Percentiles rank a stretch among this genome's conserved stretches.
Conservation (phyloP, 2,329 filamentous ascomycete species). For the Aspergillus quadricinctus region DNA sequence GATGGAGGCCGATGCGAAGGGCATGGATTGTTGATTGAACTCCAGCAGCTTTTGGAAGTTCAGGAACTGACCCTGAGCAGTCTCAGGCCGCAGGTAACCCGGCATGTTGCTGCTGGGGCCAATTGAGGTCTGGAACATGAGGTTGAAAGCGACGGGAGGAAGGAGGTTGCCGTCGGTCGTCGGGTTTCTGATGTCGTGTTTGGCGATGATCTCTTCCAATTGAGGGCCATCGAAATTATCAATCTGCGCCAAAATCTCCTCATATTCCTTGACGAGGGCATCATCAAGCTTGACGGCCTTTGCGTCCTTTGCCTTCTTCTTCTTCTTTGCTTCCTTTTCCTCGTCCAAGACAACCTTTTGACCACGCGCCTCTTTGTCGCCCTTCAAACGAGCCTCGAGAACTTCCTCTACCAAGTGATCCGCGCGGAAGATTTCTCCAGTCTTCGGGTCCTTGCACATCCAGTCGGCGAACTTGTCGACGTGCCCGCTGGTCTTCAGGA, state of each 20-base stretch:
- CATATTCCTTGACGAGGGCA: slow-evolving; percentile 79
- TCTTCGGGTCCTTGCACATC: slow-evolving; percentile 99
- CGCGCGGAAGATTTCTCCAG: slow-evolving; percentile 90
- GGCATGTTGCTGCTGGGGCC: slow-evolving; percentile 84
- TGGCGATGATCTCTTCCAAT: slow-evolving; percentile 81
- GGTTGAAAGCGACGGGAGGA: slow-evolving; percentile 87
- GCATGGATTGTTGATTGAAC: slow-evolving; percentile 93
- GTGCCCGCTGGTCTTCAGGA: slow-evolving; percentile 93
- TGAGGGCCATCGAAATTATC: slow-evolving; percentile 90
- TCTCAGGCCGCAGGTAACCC: slow-evolving; percentile 87
- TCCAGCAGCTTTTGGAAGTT: slow-evolving; percentile 96
- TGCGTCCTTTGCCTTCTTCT: slow-evolving; percentile 73
- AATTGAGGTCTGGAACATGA: slow-evolving; percentile 97
- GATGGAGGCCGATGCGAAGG: slow-evolving; percentile 94
- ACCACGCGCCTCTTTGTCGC: slow-evolving; percentile 87
- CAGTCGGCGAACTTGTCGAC: slow-evolving; percentile 98
- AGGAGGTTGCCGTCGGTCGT: slow-evolving; percentile 70
- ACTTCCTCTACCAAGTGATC: slow-evolving; percentile 97
- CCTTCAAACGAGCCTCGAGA: slow-evolving; percentile 79
- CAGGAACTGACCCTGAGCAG: slow-evolving; percentile 95
- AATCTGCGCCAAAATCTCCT: slow-evolving; percentile 85
- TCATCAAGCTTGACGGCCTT: slow-evolving; percentile 84
- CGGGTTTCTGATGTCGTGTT: slow-evolving; percentile 88
- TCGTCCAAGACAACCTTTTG: slow-evolving; percentile 63
- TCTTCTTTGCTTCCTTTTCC: slow-evolving; percentile 82